Conservation (phyloP, 2,329 filamentous ascomycete species). For the Penicillium sp. region DNA sequence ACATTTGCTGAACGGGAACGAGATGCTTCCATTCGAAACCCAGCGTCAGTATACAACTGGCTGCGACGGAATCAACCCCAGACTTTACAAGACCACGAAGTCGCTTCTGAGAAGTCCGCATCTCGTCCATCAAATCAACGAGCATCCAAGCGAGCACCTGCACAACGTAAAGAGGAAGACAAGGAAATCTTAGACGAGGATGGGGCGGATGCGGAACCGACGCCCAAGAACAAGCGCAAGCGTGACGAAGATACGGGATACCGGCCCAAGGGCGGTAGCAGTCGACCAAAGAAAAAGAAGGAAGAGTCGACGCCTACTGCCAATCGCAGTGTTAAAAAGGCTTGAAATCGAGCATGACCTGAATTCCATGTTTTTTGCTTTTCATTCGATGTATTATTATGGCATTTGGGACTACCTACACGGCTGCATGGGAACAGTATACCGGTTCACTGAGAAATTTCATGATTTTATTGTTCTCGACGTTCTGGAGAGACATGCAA, state of each 20-base stretch:
- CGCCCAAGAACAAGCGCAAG: slow-evolving; percentile 46
- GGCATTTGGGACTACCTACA: slow-evolving; percentile 3
- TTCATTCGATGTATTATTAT: slow-evolving; percentile 16
- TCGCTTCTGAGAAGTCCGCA: slow-evolving; percentile 42
- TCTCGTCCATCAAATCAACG: slow-evolving; percentile 41
- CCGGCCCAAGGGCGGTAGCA: slow-evolving; percentile 47
- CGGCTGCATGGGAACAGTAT: not conserved
- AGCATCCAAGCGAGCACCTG: slow-evolving; percentile 41
- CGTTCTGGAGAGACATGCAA: not conserved
- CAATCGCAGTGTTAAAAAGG: slow-evolving; percentile 34
- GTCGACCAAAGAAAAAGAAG: slow-evolving; percentile 41
- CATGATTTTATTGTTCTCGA: not conserved
- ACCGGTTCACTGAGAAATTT: not conserved
- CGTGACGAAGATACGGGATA: slow-evolving; percentile 49
- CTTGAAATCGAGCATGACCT: slow-evolving; percentile 10
- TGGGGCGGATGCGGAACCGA: slow-evolving; percentile 38
- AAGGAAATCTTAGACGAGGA: slow-evolving; percentile 46
- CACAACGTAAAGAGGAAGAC: slow-evolving; percentile 42
- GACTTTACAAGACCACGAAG: slow-evolving; percentile 71
- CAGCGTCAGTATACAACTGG: slow-evolving; percentile 94
- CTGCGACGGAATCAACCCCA: slow-evolving; percentile 79
- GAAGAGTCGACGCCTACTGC: slow-evolving; percentile 36
- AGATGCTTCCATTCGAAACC: slow-evolving; percentile 67
- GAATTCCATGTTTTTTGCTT: not conserved
- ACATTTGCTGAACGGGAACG: slow-evolving; percentile 53